These are phyloP conservation scores for Tuber borchii DNA, from an alignment of 495 filamentous ascomycete species.

Conservation along the genomic window DNA sequence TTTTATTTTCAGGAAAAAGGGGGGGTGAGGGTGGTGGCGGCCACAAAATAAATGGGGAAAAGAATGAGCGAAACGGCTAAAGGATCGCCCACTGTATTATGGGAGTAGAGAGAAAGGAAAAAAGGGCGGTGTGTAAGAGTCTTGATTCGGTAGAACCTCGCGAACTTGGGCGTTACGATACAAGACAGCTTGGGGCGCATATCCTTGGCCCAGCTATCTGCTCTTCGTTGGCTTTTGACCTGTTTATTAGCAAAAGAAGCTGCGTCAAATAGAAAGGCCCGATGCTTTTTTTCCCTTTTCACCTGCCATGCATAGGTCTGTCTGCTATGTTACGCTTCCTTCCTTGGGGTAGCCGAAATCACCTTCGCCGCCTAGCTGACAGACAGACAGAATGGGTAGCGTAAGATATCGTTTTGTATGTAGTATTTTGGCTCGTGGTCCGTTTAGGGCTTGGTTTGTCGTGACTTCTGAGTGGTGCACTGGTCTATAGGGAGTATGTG, in stretches of 20 bases:
- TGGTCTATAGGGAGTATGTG: constrained; percentile 18
- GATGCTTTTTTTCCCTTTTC: constrained; percentile 25
- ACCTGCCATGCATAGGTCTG: constrained; percentile 23
- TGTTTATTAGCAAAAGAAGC: constrained; percentile 27
- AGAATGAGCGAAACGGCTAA: background rate
- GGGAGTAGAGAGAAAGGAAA: background rate
- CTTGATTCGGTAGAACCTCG: constrained; percentile 30
- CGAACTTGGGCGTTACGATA: constrained; percentile 9
- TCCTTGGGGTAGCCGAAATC: constrained; percentile 34
- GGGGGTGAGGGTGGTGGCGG: background rate
- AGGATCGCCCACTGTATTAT: background rate
- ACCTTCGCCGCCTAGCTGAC: constrained; percentile 5
- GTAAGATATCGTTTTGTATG: constrained; percentile 22
- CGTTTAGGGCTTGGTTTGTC: constrained; percentile 24
- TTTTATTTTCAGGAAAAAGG: background rate
- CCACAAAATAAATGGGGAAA: background rate
- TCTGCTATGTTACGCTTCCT: constrained; percentile 29
- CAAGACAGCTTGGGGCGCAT: constrained; percentile 26
- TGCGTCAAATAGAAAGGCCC: constrained; percentile 28
- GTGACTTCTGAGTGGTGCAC: constrained; percentile 15
- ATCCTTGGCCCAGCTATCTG: constrained; percentile 27
- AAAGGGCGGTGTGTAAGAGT: constrained; percentile 17
- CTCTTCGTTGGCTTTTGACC: constrained; percentile 21
- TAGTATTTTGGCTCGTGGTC: constrained; percentile 18
- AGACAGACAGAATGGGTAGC: background rate